These are phyloP conservation scores for Silene conica DNA, from an alignment of 148 eudicot species.

Conservation along the genomic window DNA sequence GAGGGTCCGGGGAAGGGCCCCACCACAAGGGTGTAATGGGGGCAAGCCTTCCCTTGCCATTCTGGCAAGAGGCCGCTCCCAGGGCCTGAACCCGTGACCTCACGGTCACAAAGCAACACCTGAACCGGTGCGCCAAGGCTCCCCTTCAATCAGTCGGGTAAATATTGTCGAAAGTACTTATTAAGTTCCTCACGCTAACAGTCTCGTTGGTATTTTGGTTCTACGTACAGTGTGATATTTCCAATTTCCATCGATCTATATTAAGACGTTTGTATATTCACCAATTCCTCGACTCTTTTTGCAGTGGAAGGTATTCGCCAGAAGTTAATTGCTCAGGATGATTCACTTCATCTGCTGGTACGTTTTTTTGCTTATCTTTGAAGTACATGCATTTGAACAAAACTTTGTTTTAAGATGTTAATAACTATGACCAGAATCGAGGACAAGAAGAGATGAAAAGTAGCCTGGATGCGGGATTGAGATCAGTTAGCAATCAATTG, in stretches of 20 bases:
- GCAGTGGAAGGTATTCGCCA: conserved; percentile 79
- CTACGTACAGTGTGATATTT: not conserved
- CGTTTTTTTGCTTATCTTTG: conserved; percentile 13
- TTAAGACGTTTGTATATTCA: not conserved
- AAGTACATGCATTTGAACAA: conserved; percentile 1
- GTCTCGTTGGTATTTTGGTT: not conserved
- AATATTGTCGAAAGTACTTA: not conserved
- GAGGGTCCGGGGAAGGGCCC: too few relatives aligned
- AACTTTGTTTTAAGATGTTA: conserved; percentile 14
- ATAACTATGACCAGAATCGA: conserved; percentile 48
- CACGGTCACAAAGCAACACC: too few relatives aligned
- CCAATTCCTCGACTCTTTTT: conserved; percentile 12
- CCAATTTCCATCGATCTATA: not conserved
- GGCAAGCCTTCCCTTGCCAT: too few relatives aligned
- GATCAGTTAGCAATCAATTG: conserved; percentile 48
- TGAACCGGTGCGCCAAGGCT: too few relatives aligned
- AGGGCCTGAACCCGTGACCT: too few relatives aligned
- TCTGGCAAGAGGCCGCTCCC: too few relatives aligned
- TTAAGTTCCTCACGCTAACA: not conserved
- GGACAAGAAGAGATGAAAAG: conserved; percentile 70
- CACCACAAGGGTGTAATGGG: too few relatives aligned
- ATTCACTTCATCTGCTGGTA: conserved; percentile 67
- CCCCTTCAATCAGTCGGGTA: too few relatives aligned
- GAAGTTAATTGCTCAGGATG: conserved; percentile 61
- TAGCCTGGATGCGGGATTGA: conserved; percentile 45